Evolutionary conservation across 805 yeast genomes (phyloP).

Genomic region (Candida patagonica): DNA sequence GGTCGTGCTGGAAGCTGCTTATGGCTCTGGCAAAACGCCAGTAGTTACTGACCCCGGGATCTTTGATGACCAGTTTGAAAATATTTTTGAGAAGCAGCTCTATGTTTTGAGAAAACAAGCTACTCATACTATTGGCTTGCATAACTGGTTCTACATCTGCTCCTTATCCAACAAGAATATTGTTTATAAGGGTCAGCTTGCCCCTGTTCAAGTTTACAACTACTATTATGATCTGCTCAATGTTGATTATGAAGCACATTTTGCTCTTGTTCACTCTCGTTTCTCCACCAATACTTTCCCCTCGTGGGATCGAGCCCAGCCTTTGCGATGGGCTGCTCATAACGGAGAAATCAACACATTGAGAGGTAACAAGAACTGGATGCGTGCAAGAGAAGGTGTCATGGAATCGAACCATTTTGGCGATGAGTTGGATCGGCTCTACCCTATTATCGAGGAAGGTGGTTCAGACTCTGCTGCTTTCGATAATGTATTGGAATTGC

Average conservation of each 20-base stretch:
- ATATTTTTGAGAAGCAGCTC: constrained; percentile 70
- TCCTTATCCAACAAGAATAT: constrained; percentile 82
- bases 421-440: constrained; percentile 81
- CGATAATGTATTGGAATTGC: constrained; percentile 87
- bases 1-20: constrained; percentile 55
- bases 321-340: constrained; percentile 94
- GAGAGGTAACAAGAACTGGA: constrained; percentile 98
- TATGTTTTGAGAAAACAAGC: constrained; percentile 84
- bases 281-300: constrained; percentile 98
- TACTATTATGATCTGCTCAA: constrained; percentile 89
- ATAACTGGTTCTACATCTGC: constrained; percentile 96
- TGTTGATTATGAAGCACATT: constrained; percentile 88
- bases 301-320: constrained; percentile 99
- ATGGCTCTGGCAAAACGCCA: constrained; percentile 32
- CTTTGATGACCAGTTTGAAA: constrained; percentile 46
- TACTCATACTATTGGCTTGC: constrained; percentile 82
- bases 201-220: constrained; percentile 91
- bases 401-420: constrained; percentile 83
- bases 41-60: constrained; percentile 34
- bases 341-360: constrained; percentile 97
- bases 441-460: constrained; percentile 95
- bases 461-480: constrained; percentile 98
- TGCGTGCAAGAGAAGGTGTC: constrained; percentile 97
- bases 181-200: constrained; percentile 95
- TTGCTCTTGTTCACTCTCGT: constrained; percentile 93